Percentiles rank a stretch among this genome's conserved stretches.
These are phyloP conservation scores for Lachnellula arida DNA, from an alignment of 2,329 filamentous ascomycete genomes.

Conservation along the genomic window DNA sequence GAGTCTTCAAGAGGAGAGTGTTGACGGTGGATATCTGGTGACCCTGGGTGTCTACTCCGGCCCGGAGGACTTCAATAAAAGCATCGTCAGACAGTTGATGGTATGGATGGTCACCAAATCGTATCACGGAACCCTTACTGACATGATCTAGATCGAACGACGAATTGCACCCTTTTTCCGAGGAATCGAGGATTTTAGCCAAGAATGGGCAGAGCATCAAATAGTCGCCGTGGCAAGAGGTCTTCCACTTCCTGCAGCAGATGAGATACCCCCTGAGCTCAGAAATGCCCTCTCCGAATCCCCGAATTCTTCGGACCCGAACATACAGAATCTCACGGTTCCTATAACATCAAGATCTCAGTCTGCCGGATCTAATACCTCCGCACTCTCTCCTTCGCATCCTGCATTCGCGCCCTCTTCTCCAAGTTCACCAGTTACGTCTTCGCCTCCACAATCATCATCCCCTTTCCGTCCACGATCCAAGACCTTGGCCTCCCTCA, in stretches of 20 bases:
- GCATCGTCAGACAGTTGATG: slow-evolving; percentile 82
- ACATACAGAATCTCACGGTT: slow-evolving; percentile 69
- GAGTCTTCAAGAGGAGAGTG: slow-evolving; percentile 85
- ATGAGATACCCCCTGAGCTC: slow-evolving; percentile 68
- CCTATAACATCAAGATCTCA: slow-evolving; percentile 74
- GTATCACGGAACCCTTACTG: slow-evolving; percentile 5
- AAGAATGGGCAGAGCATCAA: slow-evolving; percentile 90
- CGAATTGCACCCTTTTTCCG: slow-evolving; percentile 93
- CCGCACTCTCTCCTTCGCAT: slow-evolving; percentile 54
- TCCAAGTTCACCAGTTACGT: slow-evolving; percentile 44
- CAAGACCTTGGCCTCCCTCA: slow-evolving; percentile 83
- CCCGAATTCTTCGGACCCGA: slow-evolving; percentile 51
- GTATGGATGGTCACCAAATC: slow-evolving; percentile 44
- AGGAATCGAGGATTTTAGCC: slow-evolving; percentile 82
- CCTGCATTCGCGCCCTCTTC: slow-evolving; percentile 57
- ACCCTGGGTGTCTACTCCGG: slow-evolving; percentile 93
- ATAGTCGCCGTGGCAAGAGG: slow-evolving; percentile 87
- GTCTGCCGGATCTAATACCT: slow-evolving; percentile 72
- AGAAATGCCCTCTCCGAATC: slow-evolving; percentile 44
- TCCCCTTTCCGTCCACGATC: slow-evolving; percentile 75
- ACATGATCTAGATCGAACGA: slow-evolving; percentile 70
- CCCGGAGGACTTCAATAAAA: slow-evolving; percentile 88
- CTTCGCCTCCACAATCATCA: slow-evolving; percentile 39
- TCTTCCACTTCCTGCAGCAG: slow-evolving; percentile 75
- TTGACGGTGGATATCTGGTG: slow-evolving; percentile 91